Percentiles rank a stretch among this genome's conserved stretches.
phyloP scores from a whole-genome alignment of 495 filamentous ascomycete genomes.

The Lasiosphaeria ovina region DNA sequence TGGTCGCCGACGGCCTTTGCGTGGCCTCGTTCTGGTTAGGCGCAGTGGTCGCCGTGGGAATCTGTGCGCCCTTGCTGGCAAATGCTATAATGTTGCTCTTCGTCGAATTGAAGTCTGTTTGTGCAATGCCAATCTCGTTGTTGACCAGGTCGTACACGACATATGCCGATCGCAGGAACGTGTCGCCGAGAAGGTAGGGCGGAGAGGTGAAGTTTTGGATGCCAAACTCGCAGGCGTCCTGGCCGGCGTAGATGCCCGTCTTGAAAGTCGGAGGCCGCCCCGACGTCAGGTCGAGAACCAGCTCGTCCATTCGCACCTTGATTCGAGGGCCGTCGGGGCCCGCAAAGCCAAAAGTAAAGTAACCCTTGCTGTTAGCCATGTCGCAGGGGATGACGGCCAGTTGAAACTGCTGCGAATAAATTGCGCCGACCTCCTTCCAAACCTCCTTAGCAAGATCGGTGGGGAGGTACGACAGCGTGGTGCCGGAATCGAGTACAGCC shows the following conservation, averaged over 20 bases:
- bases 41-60: conserved; percentile 49
- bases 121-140: conserved; percentile 81
- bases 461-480: conserved; percentile 81
- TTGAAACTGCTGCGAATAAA: conserved; percentile 44
- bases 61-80: conserved; percentile 45
- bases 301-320: conserved; percentile 69
- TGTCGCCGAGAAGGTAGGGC: conserved; percentile 81
- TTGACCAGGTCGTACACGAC: conserved; percentile 92
- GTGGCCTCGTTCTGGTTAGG: conserved; percentile 40
- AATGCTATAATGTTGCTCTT: conserved; percentile 53
- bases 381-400: conserved; percentile 69
- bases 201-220: conserved; percentile 64
- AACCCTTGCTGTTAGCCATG: conserved; percentile 57
- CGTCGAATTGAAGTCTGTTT: conserved; percentile 82
- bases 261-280: conserved; percentile 47
- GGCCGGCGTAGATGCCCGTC: conserved; percentile 49
- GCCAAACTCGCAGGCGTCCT: conserved; percentile 67
- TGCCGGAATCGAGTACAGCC: conserved; percentile 86
- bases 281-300: conserved; percentile 62
- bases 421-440: conserved; percentile 67
- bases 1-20: conserved; percentile 27
- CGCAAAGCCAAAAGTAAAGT: conserved; percentile 72
- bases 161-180: conserved; percentile 89
- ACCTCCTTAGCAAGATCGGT: conserved; percentile 62
- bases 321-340: conserved; percentile 62